Percentiles rank a stretch among this genome's conserved stretches.
These are phyloP conservation scores for Zanthoxylum bungeanum DNA, from an alignment of 345 rosid genomes.

Conservation along the genomic window DNA sequence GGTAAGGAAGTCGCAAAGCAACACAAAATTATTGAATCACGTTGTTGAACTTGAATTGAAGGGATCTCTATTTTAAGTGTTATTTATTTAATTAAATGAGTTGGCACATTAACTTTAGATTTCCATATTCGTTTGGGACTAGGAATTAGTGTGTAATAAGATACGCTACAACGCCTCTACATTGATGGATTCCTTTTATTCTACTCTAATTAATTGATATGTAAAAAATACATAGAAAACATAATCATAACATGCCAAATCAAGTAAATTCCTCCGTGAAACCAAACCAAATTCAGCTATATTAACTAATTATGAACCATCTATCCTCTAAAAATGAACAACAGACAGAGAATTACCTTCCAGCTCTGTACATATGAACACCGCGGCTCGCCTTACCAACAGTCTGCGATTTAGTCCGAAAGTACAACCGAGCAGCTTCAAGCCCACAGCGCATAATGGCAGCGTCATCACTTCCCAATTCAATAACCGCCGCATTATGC, in stretches of 20 bases:
- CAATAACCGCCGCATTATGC: constrained; percentile 84
- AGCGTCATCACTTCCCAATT: constrained; percentile 66
- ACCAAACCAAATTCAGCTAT: background rate
- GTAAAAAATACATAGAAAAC: background rate
- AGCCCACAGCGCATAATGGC: constrained; percentile 78
- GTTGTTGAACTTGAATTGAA: background rate
- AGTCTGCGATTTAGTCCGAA: constrained; percentile 48
- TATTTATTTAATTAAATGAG: no score
- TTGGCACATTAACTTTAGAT: background rate
- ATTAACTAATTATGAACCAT: background rate
- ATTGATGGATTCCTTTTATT: background rate
- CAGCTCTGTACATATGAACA: constrained; percentile 78
- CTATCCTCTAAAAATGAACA: background rate
- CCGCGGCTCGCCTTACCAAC: constrained; percentile 58
- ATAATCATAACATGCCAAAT: background rate
- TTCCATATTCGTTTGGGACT: no score
- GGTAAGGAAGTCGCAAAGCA: no score
- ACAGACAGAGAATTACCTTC: constrained; percentile 50
- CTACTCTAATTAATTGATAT: background rate
- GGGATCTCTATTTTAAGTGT: background rate
- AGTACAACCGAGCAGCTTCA: constrained; percentile 76
- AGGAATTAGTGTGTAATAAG: no score
- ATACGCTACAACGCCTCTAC: no score
- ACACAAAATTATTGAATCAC: no score
- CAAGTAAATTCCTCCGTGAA: background rate